These are phyloP conservation scores for Solanum arcanum DNA, from an alignment of 257 asterid species.

Conservation along the genomic window DNA sequence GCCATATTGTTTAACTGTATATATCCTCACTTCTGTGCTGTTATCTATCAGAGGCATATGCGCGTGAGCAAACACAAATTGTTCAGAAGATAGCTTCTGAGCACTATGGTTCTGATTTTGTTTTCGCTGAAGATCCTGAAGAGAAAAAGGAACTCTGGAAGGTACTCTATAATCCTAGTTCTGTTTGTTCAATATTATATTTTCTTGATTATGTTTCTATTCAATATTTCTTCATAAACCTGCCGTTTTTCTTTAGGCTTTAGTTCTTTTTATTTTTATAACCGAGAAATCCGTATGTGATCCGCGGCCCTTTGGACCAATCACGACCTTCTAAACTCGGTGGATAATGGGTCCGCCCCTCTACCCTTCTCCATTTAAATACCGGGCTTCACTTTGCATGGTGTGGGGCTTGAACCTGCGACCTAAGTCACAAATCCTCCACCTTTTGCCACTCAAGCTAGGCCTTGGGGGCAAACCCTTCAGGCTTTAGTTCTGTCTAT, in stretches of 20 bases:
- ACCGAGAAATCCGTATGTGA: no score
- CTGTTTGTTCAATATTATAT: neutral
- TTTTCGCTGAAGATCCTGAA: slow-evolving; percentile 82
- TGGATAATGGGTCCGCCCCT: no score
- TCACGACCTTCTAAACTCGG: no score
- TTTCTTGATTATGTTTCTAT: neutral
- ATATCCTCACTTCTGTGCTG: slow-evolving; percentile 2
- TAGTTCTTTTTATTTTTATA: neutral
- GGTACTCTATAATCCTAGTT: slow-evolving; percentile 20
- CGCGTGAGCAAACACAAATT: slow-evolving; percentile 79
- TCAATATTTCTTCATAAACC: neutral
- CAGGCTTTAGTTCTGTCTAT: neutral
- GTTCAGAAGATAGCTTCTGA: slow-evolving; percentile 88
- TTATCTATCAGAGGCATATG: slow-evolving; percentile 58
- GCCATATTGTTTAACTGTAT: neutral
- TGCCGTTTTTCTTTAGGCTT: neutral
- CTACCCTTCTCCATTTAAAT: no score
- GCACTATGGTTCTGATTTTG: slow-evolving; percentile 83
- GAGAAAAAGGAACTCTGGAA: slow-evolving; percentile 93
- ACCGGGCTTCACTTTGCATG: no score
- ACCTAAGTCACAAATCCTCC: no score
- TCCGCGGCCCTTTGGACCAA: no score
- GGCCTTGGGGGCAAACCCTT: neutral
- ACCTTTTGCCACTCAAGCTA: no score
- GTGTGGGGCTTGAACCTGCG: no score